Evolutionary conservation across 176 grass and related monocot genomes (phyloP), one percentile per base, ranked within the genome.

Genomic region (Zizania latifolia): DNA sequence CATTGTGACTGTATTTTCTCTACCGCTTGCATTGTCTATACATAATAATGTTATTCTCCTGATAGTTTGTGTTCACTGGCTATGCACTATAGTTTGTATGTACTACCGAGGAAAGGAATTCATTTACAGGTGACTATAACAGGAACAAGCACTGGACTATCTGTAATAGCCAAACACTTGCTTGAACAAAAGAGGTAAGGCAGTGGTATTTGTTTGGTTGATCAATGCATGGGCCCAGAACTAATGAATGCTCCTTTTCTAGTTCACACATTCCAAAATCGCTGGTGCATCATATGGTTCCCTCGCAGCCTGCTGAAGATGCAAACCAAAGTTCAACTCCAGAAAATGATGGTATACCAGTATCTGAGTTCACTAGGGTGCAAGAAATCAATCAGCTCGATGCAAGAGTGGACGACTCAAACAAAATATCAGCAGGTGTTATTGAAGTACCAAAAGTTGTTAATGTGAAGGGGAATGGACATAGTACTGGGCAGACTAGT

Each of bases 111-210:
- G 13, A 43, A 37, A 82, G 19, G 28, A 77, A 38, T 76, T 56
- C 43, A 65, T 41, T 68, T 80, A 62, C 73, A 93, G 90, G 43
- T 74, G 16, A 67, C 23, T 78, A 10, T 23, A 28, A 37, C 43
- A 3, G 69, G 45, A 64, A 74, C 58, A 81, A 36, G 68, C 65
- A 76, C 31, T 54, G 67, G 60, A 32, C 6, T 69, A 74, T 61
- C 54, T 77, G 27, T 33, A 53, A 32, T 14, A 69, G 30, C 26
- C 44, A 67, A 79, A 77, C 4, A 30, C 31, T 63, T 33, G 19
- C 37, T 48, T 83, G 83, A 75, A 72, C 75, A 62, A 44, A 75
- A 80, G 44, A 80, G 75, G 88, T 90, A 83, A 55, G 28, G 0
- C 15, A 24, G 41, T 45, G 5, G 10, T 61, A 46, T 39, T n/a